Evolutionary conservation across 306 rosid species (phyloP).

Genomic region (Cucurbita moschata): DNA sequence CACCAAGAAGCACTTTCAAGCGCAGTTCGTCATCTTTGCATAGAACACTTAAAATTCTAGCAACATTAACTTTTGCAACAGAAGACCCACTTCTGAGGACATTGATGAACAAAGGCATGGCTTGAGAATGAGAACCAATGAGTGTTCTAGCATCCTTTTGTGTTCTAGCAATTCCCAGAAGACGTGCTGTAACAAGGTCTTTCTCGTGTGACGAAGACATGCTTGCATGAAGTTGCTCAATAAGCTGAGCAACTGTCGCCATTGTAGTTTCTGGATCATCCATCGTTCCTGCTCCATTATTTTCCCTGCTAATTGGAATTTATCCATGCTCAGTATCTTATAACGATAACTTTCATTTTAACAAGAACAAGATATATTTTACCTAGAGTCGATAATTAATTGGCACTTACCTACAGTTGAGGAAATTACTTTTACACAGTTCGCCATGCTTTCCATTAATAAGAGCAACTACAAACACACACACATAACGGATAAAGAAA

Average conservation of each 20-base stretch:
- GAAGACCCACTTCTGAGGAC: constrained; percentile 77
- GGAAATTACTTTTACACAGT: background rate
- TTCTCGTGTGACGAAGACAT: constrained; percentile 65
- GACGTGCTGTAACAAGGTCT: constrained; percentile 57
- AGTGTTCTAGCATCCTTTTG: constrained; percentile 70
- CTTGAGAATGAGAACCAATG: constrained; percentile 92
- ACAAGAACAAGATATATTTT: background rate
- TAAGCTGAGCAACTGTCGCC: constrained; percentile 66
- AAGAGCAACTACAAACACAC: background rate
- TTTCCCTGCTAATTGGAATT: constrained; percentile 33
- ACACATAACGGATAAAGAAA: background rate
- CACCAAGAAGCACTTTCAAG: constrained; percentile 91
- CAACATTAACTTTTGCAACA: constrained; percentile 76
- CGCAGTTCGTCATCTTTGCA: constrained; percentile 91
- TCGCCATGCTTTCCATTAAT: background rate
- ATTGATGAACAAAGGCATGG: constrained; percentile 92
- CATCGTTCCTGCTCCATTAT: constrained; percentile 30
- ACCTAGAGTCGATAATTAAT: background rate
- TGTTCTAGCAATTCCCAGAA: constrained; percentile 50
- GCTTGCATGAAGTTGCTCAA: constrained; percentile 84
- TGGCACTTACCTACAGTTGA: background rate
- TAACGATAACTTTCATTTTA: background rate
- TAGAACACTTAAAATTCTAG: constrained; percentile 58
- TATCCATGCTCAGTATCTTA: background rate
- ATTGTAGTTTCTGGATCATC: constrained; percentile 68